These are phyloP conservation scores for Corylus americana DNA, from an alignment of 306 rosid genomes.

Conservation along the genomic window DNA sequence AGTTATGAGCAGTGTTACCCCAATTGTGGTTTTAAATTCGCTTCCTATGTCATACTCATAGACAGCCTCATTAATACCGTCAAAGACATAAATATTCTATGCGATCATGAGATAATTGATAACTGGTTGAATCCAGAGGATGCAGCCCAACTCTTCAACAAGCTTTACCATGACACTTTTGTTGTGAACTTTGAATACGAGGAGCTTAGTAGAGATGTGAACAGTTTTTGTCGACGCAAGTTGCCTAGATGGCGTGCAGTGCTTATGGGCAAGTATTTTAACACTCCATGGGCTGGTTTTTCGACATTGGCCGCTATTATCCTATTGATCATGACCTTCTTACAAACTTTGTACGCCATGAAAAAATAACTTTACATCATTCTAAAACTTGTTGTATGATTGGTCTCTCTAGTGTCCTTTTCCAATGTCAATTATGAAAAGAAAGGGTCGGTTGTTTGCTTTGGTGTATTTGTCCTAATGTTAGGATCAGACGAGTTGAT, in stretches of 20 bases:
- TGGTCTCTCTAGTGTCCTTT: no score
- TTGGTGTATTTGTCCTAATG: no score
- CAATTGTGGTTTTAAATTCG: not conserved
- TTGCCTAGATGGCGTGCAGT: slow-evolving; percentile 8
- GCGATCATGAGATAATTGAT: not conserved
- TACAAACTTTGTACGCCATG: no score
- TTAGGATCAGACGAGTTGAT: no score
- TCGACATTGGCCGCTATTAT: no score
- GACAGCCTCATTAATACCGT: slow-evolving; percentile 18
- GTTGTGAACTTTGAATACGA: no score
- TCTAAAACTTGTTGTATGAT: no score
- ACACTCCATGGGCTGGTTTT: not conserved
- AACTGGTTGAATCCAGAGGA: slow-evolving; percentile 14
- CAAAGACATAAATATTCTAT: not conserved
- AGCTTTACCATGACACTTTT: not conserved
- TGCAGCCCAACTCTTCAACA: slow-evolving; percentile 9
- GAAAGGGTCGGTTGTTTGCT: no score
- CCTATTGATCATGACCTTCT: no score
- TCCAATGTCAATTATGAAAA: no score
- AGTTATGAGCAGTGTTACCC: slow-evolving; percentile 20
- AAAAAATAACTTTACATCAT: no score
- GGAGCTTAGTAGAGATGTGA: not conserved
- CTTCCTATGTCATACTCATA: slow-evolving; percentile 24
- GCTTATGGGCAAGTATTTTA: slow-evolving; percentile 21
- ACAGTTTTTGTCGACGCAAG: fast-evolving